Base-by-base conservation (phyloP, 2,329 filamentous ascomycete species). In the Talaromyces albobiverticillius region DNA sequence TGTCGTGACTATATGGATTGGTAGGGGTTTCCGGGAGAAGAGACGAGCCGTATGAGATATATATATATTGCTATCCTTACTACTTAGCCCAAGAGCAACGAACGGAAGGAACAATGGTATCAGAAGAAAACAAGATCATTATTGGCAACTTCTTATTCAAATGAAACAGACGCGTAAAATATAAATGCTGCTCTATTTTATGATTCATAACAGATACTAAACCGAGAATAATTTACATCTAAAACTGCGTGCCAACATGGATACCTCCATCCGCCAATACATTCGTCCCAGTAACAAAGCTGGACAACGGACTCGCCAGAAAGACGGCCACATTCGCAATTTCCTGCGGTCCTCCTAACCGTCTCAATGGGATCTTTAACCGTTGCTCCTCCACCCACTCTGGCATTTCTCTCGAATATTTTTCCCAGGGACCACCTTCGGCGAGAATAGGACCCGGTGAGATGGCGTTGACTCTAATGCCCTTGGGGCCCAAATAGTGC, bases 391-490 rank as follows among this genome's bases (percentile, higher is more conserved):
- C 60, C 26, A 62, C 58, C 60, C 59, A 61, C 31, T 59, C 40
- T 2, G 40, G 38, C 31, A 48, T 54, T 3, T 45, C n/a, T 48
- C 52, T 40, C 6, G 31, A 52, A 16, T 58, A 59, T 22, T 47
- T 55, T 46, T 61, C 58, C 54, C 58, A 59, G 6, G 56, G 46
- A 14, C 59, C 60, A 1, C 51, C 60, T 13, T 56, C 36, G 11
- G 49, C 51, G 4, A 52, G 41, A 47, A 68, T 62, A 22, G 62
- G 62, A 1, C 66, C 65, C 2, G 64, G 64, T 4, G 57, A 60
- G 26, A 68, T 68, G 43, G 60, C 59, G 51, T 67, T 68, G 25
- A 67, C 62, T 10, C 66, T 52, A 31, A 68, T 61, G 6, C 63
- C 64, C 50, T 65, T 64, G 3, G 46, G 46, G 16, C 46, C 46